phyloP scores from a whole-genome alignment of 2,329 filamentous ascomycete species.

The Alternaria infectoria region DNA sequence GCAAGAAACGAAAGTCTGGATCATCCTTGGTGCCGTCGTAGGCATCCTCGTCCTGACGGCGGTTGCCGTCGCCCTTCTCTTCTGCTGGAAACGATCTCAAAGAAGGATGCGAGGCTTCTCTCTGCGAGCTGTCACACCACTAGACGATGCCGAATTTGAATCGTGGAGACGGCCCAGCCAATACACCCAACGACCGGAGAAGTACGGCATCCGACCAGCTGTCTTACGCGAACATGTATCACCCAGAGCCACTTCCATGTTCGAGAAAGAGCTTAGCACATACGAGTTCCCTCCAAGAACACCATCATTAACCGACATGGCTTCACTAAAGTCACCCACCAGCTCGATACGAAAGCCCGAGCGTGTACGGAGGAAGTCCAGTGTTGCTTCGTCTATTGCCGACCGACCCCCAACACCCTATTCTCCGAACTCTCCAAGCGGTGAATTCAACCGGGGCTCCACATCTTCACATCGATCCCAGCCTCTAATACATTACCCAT shows the following conservation, averaged over 20 bases:
- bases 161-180: constrained; percentile 49
- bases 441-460: constrained; percentile 37
- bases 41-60: constrained; percentile 41
- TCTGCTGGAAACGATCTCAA: constrained; percentile 43
- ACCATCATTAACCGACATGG: constrained; percentile 33
- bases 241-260: constrained; percentile 36
- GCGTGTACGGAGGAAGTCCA: constrained; percentile 44
- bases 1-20: constrained; percentile 43
- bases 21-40: constrained; percentile 44
- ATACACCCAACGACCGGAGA: constrained; percentile 44
- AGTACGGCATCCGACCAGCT: constrained; percentile 41
- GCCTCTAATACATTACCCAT: constrained; percentile 45
- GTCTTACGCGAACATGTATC: constrained; percentile 35
- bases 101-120: constrained; percentile 44
- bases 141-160: constrained; percentile 51
- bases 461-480: constrained; percentile 38
- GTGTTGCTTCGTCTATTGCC: constrained; percentile 40
- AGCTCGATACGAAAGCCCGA: constrained; percentile 42
- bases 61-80: constrained; percentile 36
- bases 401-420: constrained; percentile 50
- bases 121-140: constrained; percentile 46
- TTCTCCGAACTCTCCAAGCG: constrained; percentile 41
- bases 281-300: constrained; percentile 37
- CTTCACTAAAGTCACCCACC: constrained; percentile 30
- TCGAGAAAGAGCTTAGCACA: constrained; percentile 43